A percentile compares a stretch with the other conserved stretches of the same genome.
phyloP scores from a whole-genome alignment of 2,329 filamentous ascomycete species.

The Sordariomycetes sp. region DNA sequence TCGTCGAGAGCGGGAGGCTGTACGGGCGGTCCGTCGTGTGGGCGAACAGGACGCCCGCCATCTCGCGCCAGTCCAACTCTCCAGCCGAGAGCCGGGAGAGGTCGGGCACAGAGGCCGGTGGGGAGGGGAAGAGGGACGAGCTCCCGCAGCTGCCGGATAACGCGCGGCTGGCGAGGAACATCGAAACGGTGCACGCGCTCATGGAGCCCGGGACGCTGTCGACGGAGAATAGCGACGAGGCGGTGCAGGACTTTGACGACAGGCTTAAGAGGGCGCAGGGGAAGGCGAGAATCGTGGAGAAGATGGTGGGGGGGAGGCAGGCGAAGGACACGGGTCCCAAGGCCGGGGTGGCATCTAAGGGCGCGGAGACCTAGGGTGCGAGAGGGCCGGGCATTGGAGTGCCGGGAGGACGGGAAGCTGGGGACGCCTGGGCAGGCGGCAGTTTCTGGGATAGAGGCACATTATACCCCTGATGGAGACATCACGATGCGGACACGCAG shows the following conservation, averaged over 20 bases:
- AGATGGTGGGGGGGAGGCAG: constrained; percentile 35
- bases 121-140: constrained; percentile 5
- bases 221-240: constrained; percentile 75
- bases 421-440: background rate
- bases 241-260: constrained; percentile 85
- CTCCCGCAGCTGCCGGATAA: constrained; percentile 38
- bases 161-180: constrained; percentile 60
- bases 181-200: constrained; percentile 61
- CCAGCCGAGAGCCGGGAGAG: constrained; percentile 2
- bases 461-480: background rate
- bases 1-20: constrained; percentile 63
- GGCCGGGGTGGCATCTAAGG: background rate
- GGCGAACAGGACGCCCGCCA: constrained; percentile 50
- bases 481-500: background rate
- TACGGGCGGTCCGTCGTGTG: constrained; percentile 74
- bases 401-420: too few species aligned
- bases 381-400: too few species aligned
- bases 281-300: constrained; percentile 77
- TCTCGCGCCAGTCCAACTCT: constrained; percentile 9
- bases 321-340: background rate
- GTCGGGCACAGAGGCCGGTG: background rate
- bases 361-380: background rate
- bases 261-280: constrained; percentile 69
- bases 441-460: background rate
- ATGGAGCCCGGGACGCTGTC: constrained; percentile 67